These are phyloP conservation scores for Leucocoprinus birnbaumii DNA, from an alignment of 768 basidiomycete species.

Conservation along the genomic window DNA sequence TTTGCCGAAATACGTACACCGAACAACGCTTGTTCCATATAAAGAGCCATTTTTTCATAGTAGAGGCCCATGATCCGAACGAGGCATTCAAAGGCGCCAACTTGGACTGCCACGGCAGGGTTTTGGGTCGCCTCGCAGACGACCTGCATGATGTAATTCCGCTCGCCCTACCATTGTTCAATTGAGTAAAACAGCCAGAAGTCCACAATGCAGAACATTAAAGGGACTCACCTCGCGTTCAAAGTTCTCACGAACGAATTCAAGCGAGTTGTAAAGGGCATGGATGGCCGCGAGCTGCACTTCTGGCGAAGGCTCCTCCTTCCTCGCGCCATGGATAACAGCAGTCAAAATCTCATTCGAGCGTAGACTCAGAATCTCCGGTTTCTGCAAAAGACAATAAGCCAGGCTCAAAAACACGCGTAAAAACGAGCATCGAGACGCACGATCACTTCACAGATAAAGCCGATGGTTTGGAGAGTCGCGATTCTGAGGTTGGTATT, in stretches of 20 bases:
- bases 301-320: conserved; percentile 88
- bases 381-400: conserved; percentile 59
- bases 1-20: conserved; percentile 58
- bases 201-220: not conserved
- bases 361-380: conserved; percentile 82
- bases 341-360: conserved; percentile 98
- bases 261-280: conserved; percentile 91
- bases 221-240: conserved; percentile 79
- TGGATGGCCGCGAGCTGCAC: conserved; percentile 93
- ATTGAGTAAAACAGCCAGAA: conserved; percentile 9
- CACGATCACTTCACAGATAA: conserved; percentile 95
- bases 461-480: conserved; percentile 93
- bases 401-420: conserved; percentile 5
- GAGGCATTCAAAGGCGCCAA: conserved; percentile 94
- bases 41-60: conserved; percentile 98
- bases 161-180: conserved; percentile 70
- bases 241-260: conserved; percentile 97
- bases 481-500: conserved; percentile 80
- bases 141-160: conserved; percentile 99
- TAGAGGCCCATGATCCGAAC: conserved; percentile 97
- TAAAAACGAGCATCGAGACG: conserved; percentile 31
- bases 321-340: conserved; percentile 96
- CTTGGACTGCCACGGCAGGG: conserved; percentile 74
- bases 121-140: conserved; percentile 98
- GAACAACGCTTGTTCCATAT: conserved; percentile 99